Evolutionary conservation across 208 protist species (phyloP).

Genomic region (Acanthamoeba royreba): DNA sequence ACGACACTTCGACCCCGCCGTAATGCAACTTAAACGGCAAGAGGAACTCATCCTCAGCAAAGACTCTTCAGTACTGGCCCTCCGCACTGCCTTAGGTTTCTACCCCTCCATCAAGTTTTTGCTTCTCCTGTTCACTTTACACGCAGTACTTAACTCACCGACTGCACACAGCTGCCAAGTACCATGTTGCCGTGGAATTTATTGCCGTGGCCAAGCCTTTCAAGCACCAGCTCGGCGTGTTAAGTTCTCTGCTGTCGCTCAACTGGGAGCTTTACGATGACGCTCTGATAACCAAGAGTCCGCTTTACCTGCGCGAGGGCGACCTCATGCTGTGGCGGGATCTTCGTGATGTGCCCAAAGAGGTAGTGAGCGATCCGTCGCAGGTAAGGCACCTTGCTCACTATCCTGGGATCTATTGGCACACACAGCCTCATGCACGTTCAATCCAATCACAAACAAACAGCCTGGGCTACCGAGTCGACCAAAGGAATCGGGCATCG

Average conservation of each 20-base stretch:
- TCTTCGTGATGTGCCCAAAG: not conserved
- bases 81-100: not conserved
- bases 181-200: constrained; percentile 20
- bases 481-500: constrained; percentile 9
- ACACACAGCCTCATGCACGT: not conserved
- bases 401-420: not conserved
- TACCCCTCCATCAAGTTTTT: too few species aligned
- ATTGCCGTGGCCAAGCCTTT: constrained; percentile 17
- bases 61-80: not conserved
- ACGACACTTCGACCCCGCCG: not conserved
- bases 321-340: constrained; percentile 32
- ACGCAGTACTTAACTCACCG: not conserved
- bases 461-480: not conserved
- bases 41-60: not conserved
- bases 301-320: constrained; percentile 29
- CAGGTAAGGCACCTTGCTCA: not conserved
- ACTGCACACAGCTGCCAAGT: not conserved
- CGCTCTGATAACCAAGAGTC: not conserved
- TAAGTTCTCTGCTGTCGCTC: constrained; percentile 16
- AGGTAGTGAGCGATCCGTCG: not conserved
- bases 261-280: constrained; percentile 47
- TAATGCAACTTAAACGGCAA: not conserved
- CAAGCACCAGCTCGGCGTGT: not conserved
- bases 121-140: too few species aligned
- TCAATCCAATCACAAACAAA: not conserved